These are phyloP conservation scores for Apiospora hydei DNA, from an alignment of 2,329 filamentous ascomycete species.

Conservation along the genomic window DNA sequence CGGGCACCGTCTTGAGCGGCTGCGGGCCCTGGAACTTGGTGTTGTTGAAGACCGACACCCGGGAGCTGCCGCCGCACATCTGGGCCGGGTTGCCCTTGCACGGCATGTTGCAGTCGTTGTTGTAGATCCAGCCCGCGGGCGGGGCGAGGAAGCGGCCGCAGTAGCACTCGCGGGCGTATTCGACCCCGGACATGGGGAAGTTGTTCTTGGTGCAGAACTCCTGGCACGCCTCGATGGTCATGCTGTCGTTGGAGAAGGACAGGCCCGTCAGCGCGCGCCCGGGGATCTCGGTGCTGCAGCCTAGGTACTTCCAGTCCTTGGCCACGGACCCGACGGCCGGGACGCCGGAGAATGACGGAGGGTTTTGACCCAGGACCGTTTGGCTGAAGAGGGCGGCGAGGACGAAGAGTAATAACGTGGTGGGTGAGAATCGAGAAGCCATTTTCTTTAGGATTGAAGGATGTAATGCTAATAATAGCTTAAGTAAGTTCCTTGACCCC, in stretches of 20 bases:
- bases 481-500: background rate
- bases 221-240: conserved; percentile 33
- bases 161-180: conserved; percentile 34
- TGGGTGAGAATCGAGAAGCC: background rate
- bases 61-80: conserved; percentile 36
- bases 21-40: conserved; percentile 28
- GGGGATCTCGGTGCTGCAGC: conserved; percentile 31
- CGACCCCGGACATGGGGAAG: conserved; percentile 30
- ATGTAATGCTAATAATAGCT: background rate
- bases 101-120: conserved; percentile 31
- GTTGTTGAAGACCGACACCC: conserved; percentile 32
- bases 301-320: conserved; percentile 29
- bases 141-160: conserved; percentile 29
- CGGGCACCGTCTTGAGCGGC: conserved; percentile 30
- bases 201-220: conserved; percentile 32
- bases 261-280: conserved; percentile 30
- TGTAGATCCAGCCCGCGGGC: conserved; percentile 31
- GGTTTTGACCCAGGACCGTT: background rate
- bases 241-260: conserved; percentile 29
- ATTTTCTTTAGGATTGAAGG: background rate
- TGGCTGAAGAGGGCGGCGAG: background rate
- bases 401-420: background rate
- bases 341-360: conserved; percentile 14
- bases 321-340: conserved; percentile 20
- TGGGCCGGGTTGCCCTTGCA: conserved; percentile 34